phyloP scores from a whole-genome alignment of 2,329 filamentous ascomycete species.

The Scytalidium sp. region DNA sequence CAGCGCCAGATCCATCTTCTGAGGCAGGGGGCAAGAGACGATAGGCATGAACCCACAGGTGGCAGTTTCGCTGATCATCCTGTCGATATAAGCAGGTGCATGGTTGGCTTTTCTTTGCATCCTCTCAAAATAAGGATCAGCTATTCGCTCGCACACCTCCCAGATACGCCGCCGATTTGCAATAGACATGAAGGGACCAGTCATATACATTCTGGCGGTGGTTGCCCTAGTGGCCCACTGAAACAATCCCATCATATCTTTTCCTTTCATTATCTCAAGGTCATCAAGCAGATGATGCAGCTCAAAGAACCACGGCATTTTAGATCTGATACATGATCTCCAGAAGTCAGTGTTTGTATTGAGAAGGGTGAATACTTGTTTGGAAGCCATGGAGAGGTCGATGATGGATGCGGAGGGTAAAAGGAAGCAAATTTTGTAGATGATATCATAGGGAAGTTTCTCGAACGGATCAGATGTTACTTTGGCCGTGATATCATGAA shows the following conservation, averaged over 20 bases:
- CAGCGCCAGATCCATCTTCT: not conserved
- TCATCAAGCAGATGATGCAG: not conserved
- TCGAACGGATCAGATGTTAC: conserved; percentile 5
- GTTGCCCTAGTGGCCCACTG: conserved; percentile 22
- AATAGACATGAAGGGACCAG: conserved; percentile 23
- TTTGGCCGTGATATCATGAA: not conserved
- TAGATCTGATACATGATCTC: not conserved
- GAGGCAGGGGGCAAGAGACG: not conserved
- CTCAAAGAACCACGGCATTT: conserved; percentile 9
- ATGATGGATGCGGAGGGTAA: conserved; percentile 1
- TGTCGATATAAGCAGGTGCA: not conserved
- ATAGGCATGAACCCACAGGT: not conserved
- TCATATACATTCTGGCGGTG: conserved; percentile 14
- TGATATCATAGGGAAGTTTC: conserved; percentile 7
- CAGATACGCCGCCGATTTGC: conserved; percentile 31
- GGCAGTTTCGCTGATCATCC: not conserved
- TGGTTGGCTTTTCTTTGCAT: not conserved
- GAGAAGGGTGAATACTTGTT: not conserved
- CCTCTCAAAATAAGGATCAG: not conserved
- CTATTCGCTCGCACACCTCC: conserved; percentile 8
- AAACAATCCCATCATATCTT: not conserved
- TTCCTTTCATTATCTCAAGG: not conserved
- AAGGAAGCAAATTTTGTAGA: conserved; percentile 4
- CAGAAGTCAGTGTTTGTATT: conserved; percentile 1
- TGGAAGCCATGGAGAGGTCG: conserved; percentile 3